Evolutionary conservation across 192 early-diverging fungal species (phyloP).

Genomic region (Geranomyces michiganensis): DNA sequence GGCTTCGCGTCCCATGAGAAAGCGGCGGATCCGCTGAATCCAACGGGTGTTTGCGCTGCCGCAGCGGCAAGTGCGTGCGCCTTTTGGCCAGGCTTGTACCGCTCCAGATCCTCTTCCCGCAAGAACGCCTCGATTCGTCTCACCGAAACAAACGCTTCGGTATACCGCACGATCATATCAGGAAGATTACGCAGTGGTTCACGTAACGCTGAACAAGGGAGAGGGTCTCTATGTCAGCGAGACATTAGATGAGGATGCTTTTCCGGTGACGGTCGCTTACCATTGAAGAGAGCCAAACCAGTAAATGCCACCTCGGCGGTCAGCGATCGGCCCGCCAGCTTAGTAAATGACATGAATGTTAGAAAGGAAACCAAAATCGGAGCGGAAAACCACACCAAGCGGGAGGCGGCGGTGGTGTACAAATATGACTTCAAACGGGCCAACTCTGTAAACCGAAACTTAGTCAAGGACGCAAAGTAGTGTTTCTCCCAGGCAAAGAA

Average conservation of each 20-base stretch:
- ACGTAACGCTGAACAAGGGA: conserved; percentile 48
- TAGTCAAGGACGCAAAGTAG: conserved; percentile 68
- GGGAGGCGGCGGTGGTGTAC: conserved; percentile 29
- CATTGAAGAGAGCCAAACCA: conserved; percentile 64
- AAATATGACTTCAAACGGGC: conserved; percentile 22
- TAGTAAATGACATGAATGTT: conserved; percentile 63
- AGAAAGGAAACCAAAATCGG: conserved; percentile 60
- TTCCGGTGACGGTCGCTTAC: too few species aligned
- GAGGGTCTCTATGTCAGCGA: too few species aligned
- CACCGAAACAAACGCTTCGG: conserved; percentile 59
- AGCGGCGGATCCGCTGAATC: neutral
- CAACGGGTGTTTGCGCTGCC: neutral
- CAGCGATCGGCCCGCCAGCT: conserved; percentile 58
- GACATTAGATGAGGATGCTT: too few species aligned
- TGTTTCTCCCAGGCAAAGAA: conserved; percentile 66
- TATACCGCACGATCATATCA: conserved; percentile 59
- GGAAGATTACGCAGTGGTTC: conserved; percentile 58
- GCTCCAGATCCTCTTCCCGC: conserved; percentile 68
- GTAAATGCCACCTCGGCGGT: conserved; percentile 72
- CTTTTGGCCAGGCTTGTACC: conserved; percentile 14
- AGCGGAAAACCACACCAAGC: conserved; percentile 36
- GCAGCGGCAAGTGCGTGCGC: neutral
- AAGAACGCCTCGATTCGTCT: conserved; percentile 74
- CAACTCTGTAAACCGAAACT: conserved; percentile 75
- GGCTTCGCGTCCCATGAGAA: neutral